phyloP scores from a whole-genome alignment of 106 monocot species.

The Phalaenopsis equestris region DNA sequence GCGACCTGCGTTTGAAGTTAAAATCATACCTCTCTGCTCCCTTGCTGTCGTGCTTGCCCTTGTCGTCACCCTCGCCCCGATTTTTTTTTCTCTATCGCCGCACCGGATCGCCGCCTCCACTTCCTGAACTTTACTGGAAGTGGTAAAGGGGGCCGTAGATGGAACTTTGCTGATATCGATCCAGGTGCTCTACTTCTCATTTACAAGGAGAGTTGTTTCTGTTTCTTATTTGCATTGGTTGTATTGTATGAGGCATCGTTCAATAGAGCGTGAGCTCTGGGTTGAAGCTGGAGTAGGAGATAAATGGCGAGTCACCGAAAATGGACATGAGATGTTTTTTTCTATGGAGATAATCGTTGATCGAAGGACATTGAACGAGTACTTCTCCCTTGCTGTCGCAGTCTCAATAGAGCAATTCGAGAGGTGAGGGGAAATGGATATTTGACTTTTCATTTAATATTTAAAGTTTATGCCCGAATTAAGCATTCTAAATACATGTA shows the following conservation, averaged over 20 bases:
- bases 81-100: too few relatives aligned
- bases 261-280: too few relatives aligned
- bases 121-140: slow-evolving; percentile 5
- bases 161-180: slow-evolving; percentile 47
- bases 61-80: too few relatives aligned
- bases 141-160: slow-evolving; percentile 16
- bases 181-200: slow-evolving; percentile 15
- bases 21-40: too few relatives aligned
- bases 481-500: too few relatives aligned
- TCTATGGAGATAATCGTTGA: slow-evolving; percentile 75
- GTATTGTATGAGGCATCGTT: too few relatives aligned
- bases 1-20: too few relatives aligned
- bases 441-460: too few relatives aligned
- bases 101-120: not conserved
- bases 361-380: slow-evolving; percentile 38
- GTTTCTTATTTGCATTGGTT: too few relatives aligned
- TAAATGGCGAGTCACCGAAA: slow-evolving; percentile 16
- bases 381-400: slow-evolving; percentile 49
- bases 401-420: slow-evolving; percentile 87
- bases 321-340: slow-evolving; percentile 32
- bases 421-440: slow-evolving; percentile 60
- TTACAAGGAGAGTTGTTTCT: too few relatives aligned
- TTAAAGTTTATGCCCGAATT: too few relatives aligned
- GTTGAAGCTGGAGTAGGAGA: not conserved
- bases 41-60: too few relatives aligned